These are phyloP conservation scores for Coemansia sp. DNA, from an alignment of 192 early-diverging fungal genomes.

Conservation along the genomic window DNA sequence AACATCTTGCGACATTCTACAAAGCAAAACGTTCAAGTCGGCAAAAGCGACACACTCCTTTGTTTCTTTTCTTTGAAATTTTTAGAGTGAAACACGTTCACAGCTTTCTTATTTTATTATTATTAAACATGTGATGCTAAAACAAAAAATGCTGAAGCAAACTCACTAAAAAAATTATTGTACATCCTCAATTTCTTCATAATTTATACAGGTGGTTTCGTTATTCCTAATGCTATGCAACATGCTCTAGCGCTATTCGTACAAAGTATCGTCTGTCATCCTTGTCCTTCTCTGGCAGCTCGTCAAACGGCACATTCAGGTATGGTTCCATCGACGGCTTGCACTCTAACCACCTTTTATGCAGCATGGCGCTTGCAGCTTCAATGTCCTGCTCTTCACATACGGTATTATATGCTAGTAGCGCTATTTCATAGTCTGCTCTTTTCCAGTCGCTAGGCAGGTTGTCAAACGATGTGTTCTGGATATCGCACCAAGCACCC, in stretches of 20 bases:
- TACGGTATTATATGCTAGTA: neutral
- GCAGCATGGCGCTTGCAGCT: conserved; percentile 1
- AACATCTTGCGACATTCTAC: too few relatives aligned
- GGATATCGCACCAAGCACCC: neutral
- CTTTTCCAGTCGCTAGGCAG: conserved; percentile 6
- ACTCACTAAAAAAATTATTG: too few relatives aligned
- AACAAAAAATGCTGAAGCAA: too few relatives aligned
- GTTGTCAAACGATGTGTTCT: neutral
- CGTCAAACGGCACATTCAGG: neutral
- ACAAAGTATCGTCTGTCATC: neutral
- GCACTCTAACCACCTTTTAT: neutral
- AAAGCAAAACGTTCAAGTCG: too few relatives aligned
- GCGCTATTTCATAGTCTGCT: neutral
- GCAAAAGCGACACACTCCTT: too few relatives aligned
- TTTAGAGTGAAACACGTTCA: too few relatives aligned
- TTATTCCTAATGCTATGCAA: neutral
- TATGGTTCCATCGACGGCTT: neutral
- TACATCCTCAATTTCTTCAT: neutral
- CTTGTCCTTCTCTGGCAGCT: neutral
- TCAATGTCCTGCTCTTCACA: conserved; percentile 1
- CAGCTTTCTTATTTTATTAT: too few relatives aligned
- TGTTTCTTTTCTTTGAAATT: too few relatives aligned
- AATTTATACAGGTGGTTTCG: neutral
- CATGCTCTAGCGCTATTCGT: neutral
- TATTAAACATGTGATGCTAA: too few relatives aligned